These are phyloP conservation scores for Chlorella sp. DNA, from an alignment of 139 green algal species.

Conservation along the genomic window DNA sequence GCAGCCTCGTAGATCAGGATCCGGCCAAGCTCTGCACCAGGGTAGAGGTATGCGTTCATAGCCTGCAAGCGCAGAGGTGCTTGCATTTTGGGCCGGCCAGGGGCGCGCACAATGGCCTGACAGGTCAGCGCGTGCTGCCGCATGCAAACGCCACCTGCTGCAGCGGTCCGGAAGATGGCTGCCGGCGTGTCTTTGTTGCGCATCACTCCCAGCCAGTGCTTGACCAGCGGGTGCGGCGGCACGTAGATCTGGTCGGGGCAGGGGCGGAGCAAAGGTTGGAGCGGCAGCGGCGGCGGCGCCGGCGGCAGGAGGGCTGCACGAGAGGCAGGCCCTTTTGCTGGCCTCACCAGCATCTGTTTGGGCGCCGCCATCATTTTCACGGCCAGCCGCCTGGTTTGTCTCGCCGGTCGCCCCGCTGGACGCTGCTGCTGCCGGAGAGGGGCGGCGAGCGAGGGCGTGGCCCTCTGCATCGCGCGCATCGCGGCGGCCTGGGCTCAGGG, in stretches of 20 bases:
- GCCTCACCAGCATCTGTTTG: background rate
- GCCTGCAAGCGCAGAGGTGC: too few species aligned
- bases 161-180: conserved; percentile 83
- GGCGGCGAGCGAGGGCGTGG: background rate
- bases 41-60: background rate
- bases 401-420: too few species aligned
- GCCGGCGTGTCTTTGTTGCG: conserved; percentile 86
- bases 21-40: conserved; percentile 87
- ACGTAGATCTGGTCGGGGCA: conserved; percentile 84
- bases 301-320: too few species aligned
- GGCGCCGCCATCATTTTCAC: background rate
- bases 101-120: background rate
- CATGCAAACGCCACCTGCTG: background rate
- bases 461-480: background rate
- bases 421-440: too few species aligned
- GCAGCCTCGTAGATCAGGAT: conserved; percentile 92
- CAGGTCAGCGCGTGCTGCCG: background rate
- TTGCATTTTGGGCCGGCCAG: too few species aligned
- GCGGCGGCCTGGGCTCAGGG: too few species aligned
- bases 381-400: background rate
- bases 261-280: background rate
- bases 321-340: too few species aligned
- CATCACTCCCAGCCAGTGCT: conserved; percentile 96
- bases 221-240: conserved; percentile 95
- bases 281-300: background rate